These are phyloP conservation scores for Niveomyces coronatus DNA, from an alignment of 2,329 filamentous ascomycete species.

Conservation along the genomic window DNA sequence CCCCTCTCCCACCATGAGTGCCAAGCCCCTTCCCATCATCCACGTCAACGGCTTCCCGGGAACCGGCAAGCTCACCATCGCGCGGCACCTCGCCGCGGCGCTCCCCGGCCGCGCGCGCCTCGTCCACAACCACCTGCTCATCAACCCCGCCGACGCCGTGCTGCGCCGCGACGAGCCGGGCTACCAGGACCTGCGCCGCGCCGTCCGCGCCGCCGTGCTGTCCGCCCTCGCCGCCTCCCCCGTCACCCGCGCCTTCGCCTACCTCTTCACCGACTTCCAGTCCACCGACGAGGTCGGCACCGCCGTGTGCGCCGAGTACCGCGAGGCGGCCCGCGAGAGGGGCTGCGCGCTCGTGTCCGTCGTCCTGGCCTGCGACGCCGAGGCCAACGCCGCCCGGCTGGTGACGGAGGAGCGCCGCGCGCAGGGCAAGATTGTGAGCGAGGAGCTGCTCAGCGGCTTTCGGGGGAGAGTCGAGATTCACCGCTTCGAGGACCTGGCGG, in stretches of 20 bases:
- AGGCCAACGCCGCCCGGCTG: not conserved
- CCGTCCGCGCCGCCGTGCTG: constrained; percentile 6
- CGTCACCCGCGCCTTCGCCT: not conserved
- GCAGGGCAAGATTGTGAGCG: not conserved
- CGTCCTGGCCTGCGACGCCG: not conserved
- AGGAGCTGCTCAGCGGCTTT: not conserved
- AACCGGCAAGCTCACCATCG: constrained; percentile 10
- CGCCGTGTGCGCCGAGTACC: constrained; percentile 7
- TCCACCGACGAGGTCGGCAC: constrained; percentile 3
- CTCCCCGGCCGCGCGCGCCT: not conserved
- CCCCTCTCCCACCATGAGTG: not conserved
- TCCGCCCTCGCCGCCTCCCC: not conserved
- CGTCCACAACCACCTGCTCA: constrained; percentile 11
- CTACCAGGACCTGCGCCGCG: constrained; percentile 8
- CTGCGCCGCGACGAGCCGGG: constrained; percentile 4
- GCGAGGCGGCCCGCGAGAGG: not conserved
- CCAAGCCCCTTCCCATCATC: constrained; percentile 2
- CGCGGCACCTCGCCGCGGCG: not conserved
- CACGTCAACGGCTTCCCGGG: constrained; percentile 9
- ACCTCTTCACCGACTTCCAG: constrained; percentile 12
- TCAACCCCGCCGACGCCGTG: constrained; percentile 8
- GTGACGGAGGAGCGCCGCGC: not conserved
- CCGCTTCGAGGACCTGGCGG: not conserved
- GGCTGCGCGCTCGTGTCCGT: not conserved
- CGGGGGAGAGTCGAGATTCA: not conserved